Base-by-base conservation (phyloP, 495 filamentous ascomycete species). In the Rusavskia elegans region DNA sequence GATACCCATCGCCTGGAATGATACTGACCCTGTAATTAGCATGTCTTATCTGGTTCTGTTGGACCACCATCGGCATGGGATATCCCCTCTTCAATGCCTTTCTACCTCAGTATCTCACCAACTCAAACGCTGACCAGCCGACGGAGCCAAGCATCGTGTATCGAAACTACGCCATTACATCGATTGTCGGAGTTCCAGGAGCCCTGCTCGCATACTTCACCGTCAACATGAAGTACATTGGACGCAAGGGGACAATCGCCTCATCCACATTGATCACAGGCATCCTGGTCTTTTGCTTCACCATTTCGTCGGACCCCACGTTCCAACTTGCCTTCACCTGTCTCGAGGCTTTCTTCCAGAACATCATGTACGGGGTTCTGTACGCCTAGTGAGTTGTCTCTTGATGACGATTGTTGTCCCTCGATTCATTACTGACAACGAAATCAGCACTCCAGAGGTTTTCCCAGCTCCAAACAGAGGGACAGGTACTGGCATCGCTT, bases 291-390 rank as follows among this genome's bases (percentile, higher is more conserved):
- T 81, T 77, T 63, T 70, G 71, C 52, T 81, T 80, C 66, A 81
- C 78, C 6, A 57, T 67, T 5, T 69, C 71, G n/a, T 63, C 62
- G 2, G 62, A 72, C 55, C 56, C 75, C 27, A 63, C 69, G 38
- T 65, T 67, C 55, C 71, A 78, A 53, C 72, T 79, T 20, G 61
- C 65, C 40, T 79, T 76, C 63, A 68, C 61, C 29, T 74, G 70
- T 45, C 64, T 77, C 19, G 73, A 77, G 53, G 71, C 74, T 29
- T 76, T 80, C 62, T 78, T 77, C 70, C 76, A 80, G 63, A 80
- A 80, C 58, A 75, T 79, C 62, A 78, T 78, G 76, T 80, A 80
- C 55, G 77, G 76, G 20, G 77, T 80, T 3, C 63, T 81, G 8
- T 80, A 79, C 58, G 74, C 74, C 37, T 78, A 78, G 55, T 58